Evolutionary conservation across 2,329 filamentous ascomycete genomes (phyloP).

Genomic region (Diplodia mutila): DNA sequence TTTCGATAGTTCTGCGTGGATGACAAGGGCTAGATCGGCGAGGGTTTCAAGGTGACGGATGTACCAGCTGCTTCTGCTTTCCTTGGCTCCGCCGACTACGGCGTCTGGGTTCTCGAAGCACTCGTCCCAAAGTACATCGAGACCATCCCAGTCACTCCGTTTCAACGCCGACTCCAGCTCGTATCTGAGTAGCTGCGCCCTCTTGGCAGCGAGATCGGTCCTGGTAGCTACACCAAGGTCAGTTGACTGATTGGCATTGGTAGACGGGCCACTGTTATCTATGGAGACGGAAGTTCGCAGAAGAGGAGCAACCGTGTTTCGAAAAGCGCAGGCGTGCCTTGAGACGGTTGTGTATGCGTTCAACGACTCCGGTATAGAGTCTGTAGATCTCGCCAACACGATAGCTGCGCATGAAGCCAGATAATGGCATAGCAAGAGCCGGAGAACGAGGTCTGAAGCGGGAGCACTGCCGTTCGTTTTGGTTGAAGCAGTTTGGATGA

Average conservation of each 20-base stretch:
- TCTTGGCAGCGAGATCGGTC: constrained; percentile 63
- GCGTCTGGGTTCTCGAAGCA: constrained; percentile 7
- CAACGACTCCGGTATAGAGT: constrained; percentile 46
- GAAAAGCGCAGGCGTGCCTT: constrained; percentile 64
- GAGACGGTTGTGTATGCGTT: constrained; percentile 67
- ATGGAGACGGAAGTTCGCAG: constrained; percentile 30
- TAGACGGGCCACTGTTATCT: constrained; percentile 27
- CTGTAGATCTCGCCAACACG: constrained; percentile 53
- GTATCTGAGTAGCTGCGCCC: constrained; percentile 70
- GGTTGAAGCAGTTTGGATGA: constrained; percentile 34
- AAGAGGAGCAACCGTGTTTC: constrained; percentile 49
- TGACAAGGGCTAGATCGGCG: constrained; percentile 52
- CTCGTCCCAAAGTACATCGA: constrained; percentile 63
- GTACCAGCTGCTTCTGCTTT: constrained; percentile 12
- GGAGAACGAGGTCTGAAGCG: constrained; percentile 56
- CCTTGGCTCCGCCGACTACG: background rate
- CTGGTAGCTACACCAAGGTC: constrained; percentile 49
- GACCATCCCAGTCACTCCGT: constrained; percentile 68
- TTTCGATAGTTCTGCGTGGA: constrained; percentile 36
- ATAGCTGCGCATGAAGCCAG: constrained; percentile 56
- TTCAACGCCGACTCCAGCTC: constrained; percentile 76
- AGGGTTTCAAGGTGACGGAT: constrained; percentile 50
- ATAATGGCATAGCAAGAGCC: constrained; percentile 72
- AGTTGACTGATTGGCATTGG: no score
- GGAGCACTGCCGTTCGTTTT: background rate